Conservation (phyloP, 2,329 filamentous ascomycete genomes). For the Pyrenochaeta sp. region DNA sequence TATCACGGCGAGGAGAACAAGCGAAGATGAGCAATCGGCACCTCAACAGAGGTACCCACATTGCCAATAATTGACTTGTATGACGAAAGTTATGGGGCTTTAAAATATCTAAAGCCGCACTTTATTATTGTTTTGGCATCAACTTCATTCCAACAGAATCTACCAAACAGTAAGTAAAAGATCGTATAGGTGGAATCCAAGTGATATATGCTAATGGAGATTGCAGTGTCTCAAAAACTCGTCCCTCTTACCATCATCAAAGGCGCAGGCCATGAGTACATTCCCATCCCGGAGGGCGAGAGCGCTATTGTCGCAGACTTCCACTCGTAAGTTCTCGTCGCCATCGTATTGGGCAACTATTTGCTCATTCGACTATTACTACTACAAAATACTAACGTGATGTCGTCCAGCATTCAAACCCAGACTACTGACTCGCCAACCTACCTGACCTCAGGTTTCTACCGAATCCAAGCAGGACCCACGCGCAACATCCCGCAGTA, state of each 20-base stretch:
- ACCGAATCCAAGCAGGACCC: slow-evolving; percentile 32
- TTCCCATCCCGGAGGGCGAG: slow-evolving; percentile 32
- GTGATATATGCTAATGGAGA: neutral
- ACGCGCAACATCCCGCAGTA: slow-evolving; percentile 26
- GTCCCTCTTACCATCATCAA: slow-evolving; percentile 36
- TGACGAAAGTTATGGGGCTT: neutral
- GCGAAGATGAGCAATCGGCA: slow-evolving; percentile 2
- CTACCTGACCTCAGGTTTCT: slow-evolving; percentile 36
- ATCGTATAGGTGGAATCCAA: neutral
- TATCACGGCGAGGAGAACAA: slow-evolving; percentile 19
- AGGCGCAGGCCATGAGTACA: slow-evolving; percentile 32
- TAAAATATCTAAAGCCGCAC: neutral
- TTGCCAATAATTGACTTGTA: neutral
- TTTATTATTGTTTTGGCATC: neutral
- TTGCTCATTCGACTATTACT: neutral
- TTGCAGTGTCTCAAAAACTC: slow-evolving; percentile 20
- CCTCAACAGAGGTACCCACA: slow-evolving; percentile 11
- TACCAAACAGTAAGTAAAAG: slow-evolving; percentile 1
- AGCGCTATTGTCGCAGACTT: slow-evolving; percentile 36
- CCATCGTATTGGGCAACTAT: too few relatives aligned
- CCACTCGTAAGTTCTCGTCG: slow-evolving; percentile 22
- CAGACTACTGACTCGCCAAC: slow-evolving; percentile 27
- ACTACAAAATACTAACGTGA: neutral
- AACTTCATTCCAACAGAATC: neutral
- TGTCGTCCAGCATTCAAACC: slow-evolving; percentile 20